These are phyloP conservation scores for Alternaria sp. DNA, from an alignment of 2,329 filamentous ascomycete genomes.

Conservation along the genomic window DNA sequence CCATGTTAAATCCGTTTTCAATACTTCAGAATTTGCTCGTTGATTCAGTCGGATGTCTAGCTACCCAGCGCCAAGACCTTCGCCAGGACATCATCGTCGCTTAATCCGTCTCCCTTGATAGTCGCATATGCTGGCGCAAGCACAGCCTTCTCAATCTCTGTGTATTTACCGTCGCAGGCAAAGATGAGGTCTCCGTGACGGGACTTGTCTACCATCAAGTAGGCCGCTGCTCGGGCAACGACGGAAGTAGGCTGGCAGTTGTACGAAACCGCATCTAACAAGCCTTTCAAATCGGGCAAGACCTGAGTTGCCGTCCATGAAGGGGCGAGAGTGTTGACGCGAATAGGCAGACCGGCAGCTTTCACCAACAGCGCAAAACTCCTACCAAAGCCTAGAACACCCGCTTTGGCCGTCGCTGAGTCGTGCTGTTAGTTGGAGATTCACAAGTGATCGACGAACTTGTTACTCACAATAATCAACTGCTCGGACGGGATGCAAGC, in stretches of 20 bases:
- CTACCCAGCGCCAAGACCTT: constrained; percentile 20
- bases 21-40: background rate
- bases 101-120: constrained; percentile 24
- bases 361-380: constrained; percentile 52
- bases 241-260: constrained; percentile 53
- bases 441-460: background rate
- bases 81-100: constrained; percentile 29
- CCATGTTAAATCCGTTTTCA: background rate
- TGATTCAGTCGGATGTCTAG: background rate
- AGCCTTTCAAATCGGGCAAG: constrained; percentile 52
- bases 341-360: constrained; percentile 53
- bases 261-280: constrained; percentile 45
- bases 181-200: constrained; percentile 62
- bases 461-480: constrained; percentile 57
- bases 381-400: constrained; percentile 60
- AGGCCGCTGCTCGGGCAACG: constrained; percentile 58
- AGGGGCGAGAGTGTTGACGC: constrained; percentile 63
- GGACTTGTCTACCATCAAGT: constrained; percentile 57
- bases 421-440: background rate
- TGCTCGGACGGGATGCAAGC: constrained; percentile 58
- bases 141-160: constrained; percentile 60
- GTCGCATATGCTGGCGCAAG: constrained; percentile 25
- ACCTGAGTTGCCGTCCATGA: constrained; percentile 62
- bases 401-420: constrained; percentile 61
- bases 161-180: constrained; percentile 56